Conservation (phyloP, 2,329 filamentous ascomycete genomes). For the Aaosphaeria arxii region DNA sequence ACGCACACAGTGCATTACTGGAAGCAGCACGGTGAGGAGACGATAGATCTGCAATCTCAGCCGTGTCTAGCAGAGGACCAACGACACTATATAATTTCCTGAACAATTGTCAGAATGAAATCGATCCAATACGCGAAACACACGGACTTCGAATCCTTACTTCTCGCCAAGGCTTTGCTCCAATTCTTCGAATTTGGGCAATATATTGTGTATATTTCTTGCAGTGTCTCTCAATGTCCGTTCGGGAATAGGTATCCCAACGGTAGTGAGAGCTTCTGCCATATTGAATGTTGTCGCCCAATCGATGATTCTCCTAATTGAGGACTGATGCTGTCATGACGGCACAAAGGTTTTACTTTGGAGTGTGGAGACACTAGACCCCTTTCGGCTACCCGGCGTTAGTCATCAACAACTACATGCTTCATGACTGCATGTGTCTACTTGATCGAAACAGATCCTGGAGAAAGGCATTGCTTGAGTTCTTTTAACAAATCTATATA, state of each 20-base stretch:
- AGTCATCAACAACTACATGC: too few relatives aligned
- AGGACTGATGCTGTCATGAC: too few relatives aligned
- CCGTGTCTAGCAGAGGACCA: constrained; percentile 29
- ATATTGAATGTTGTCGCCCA: constrained; percentile 1
- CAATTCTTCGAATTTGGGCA: constrained; percentile 14
- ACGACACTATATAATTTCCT: constrained; percentile 28
- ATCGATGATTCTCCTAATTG: too few relatives aligned
- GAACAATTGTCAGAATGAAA: constrained; percentile 14
- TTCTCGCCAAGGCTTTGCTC: constrained; percentile 27
- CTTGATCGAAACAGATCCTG: too few relatives aligned
- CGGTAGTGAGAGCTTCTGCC: constrained; percentile 2
- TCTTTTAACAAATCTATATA: too few relatives aligned
- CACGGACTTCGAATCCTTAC: constrained; percentile 38
- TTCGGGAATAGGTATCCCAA: constrained; percentile 20
- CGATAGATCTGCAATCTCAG: constrained; percentile 26
- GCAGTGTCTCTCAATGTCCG: constrained; percentile 21
- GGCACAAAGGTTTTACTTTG: too few relatives aligned
- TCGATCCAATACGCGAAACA: constrained; percentile 13
- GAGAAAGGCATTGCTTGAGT: too few relatives aligned
- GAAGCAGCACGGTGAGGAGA: constrained; percentile 44
- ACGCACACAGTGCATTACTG: constrained; percentile 45
- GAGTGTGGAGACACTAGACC: too few relatives aligned
- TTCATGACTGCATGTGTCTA: too few relatives aligned
- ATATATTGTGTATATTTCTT: constrained; percentile 15
- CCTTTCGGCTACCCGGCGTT: too few relatives aligned